Evolutionary conservation across 495 filamentous ascomycete species (phyloP).

Genomic region (Parathielavia appendiculata): DNA sequence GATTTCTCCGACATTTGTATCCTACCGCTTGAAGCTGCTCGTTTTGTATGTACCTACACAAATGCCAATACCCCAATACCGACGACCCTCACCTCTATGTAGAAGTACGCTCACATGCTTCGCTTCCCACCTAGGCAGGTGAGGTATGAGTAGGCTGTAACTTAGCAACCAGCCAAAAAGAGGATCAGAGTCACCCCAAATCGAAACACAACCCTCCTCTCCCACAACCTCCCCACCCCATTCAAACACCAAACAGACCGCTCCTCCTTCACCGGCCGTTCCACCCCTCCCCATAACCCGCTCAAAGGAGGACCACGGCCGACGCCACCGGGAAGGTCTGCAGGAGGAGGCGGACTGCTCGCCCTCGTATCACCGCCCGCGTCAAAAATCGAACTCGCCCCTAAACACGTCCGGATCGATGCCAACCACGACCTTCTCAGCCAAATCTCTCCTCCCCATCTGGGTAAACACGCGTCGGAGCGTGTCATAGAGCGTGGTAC

Average conservation of each 20-base stretch:
- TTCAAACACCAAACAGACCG: conserved; percentile 17
- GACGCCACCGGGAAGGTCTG: not conserved
- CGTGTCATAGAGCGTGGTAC: conserved; percentile 93
- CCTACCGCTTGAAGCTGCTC: not conserved
- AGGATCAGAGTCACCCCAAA: too few species aligned
- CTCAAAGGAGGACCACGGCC: not conserved
- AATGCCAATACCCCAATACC: too few species aligned
- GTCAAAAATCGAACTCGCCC: conserved; percentile 52
- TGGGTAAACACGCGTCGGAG: conserved; percentile 85
- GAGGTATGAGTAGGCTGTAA: too few species aligned
- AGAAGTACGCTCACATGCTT: too few species aligned
- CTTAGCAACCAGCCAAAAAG: not conserved
- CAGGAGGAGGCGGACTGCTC: not conserved
- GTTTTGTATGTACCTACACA: not conserved
- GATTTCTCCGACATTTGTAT: not conserved
- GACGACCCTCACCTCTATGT: too few species aligned
- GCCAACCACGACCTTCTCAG: conserved; percentile 76
- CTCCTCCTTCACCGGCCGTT: not conserved
- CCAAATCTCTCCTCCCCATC: conserved; percentile 85
- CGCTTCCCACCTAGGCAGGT: too few species aligned
- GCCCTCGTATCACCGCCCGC: conserved; percentile 21
- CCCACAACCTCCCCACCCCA: conserved; percentile 17
- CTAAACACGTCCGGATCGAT: conserved; percentile 91
- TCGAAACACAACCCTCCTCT: conserved; percentile 12
- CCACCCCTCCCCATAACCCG: not conserved